Evolutionary conservation across 768 basidiomycete genomes (phyloP), one percentile per base, ranked within the genome.

Genomic region (Mycena leptocephala): DNA sequence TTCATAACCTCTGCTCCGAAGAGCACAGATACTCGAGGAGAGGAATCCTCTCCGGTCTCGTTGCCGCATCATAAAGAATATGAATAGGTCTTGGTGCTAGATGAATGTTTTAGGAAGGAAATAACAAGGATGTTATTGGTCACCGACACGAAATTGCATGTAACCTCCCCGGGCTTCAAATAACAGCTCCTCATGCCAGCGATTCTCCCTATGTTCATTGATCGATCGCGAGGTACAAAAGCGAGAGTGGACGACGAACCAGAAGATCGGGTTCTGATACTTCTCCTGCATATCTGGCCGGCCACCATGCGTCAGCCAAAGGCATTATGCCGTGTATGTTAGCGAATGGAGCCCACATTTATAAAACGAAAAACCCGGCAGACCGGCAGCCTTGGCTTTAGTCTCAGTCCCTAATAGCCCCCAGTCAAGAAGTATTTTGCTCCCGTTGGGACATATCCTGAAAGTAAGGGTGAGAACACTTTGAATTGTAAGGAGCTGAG

Each of bases 121-220:
- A 13, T 4, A 20, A 5, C n/a, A n/a, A n/a, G n/a, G n/a, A n/a
- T n/a, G n/a, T 33, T 28, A 32, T 61, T 11, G 61, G 37, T 37
- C 33, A 16, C 55, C 33, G 64, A 74, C 72, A 0, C 55, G 56
- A 46, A 67, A 59, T n/a, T 32, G 53, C 72, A 59, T 37, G 35
- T 74, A 74, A 3, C 65, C 62, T 32, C 72, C 72, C 7, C 56
- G 64, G 4, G 72, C 72, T 53, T 74, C 72, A 10, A 43, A 33
- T 10, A 66, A 32, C 72, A 74, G 8, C 39, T 74, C 71, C 32
- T 58, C 24, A 18, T 70, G 26, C 53, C 41, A 70, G 8, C 43
- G 43, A 33, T 65, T 48, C 10, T 11, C 11, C 16, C 62, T 64
- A 14, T 46, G 6, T 28, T 16, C 26, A 7, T 61, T 53, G 5